These are phyloP conservation scores for Globisporangium emineosum DNA, from an alignment of 352 stramenopile species.

Conservation along the genomic window DNA sequence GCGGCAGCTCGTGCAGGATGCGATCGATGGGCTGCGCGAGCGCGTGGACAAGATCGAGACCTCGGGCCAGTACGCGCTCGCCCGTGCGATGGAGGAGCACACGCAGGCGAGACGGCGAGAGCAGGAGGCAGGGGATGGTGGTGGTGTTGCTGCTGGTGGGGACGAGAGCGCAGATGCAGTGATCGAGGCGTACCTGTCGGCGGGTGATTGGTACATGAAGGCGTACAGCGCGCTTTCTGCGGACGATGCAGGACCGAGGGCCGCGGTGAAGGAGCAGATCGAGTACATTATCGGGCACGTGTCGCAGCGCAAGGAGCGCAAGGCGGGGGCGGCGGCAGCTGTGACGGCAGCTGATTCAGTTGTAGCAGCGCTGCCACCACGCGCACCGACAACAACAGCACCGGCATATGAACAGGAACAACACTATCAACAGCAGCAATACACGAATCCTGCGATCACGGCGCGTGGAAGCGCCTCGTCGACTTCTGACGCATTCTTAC, in stretches of 20 bases:
- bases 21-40: slow-evolving; percentile 48
- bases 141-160: neutral
- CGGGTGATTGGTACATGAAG: slow-evolving; percentile 68
- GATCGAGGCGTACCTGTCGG: slow-evolving; percentile 53
- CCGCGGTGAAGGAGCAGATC: slow-evolving; percentile 57
- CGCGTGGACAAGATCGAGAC: slow-evolving; percentile 41
- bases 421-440: neutral
- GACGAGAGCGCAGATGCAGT: slow-evolving; percentile 8
- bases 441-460: neutral
- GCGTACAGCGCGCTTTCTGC: slow-evolving; percentile 40
- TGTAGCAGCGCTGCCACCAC: neutral
- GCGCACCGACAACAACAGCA: neutral
- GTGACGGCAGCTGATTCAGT: neutral
- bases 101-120: slow-evolving; percentile 19
- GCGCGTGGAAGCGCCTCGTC: neutral
- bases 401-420: neutral
- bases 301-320: slow-evolving; percentile 39
- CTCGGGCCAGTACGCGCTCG: slow-evolving; percentile 31
- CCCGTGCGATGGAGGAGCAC: slow-evolving; percentile 34
- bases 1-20: slow-evolving; percentile 50
- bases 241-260: slow-evolving; percentile 27
- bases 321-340: slow-evolving; percentile 1
- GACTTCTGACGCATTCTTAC: slow-evolving; percentile 7
- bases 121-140: slow-evolving; percentile 8
- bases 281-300: slow-evolving; percentile 78